These are phyloP conservation scores for Aciculosporium take DNA, from an alignment of 2,329 filamentous ascomycete species.

Conservation along the genomic window DNA sequence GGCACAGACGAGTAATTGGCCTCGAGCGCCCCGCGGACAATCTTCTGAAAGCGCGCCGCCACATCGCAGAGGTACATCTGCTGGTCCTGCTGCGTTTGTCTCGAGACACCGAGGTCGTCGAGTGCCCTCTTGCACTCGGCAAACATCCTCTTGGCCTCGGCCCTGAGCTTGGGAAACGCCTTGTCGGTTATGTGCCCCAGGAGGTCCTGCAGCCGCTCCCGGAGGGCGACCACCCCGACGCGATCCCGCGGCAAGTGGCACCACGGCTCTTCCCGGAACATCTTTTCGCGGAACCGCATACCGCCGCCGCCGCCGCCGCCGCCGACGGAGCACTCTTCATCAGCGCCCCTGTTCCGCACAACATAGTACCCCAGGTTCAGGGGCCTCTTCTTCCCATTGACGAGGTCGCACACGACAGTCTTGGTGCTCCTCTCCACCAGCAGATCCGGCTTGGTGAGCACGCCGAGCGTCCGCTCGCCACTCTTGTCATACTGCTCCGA, in stretches of 20 bases:
- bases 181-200: constrained; percentile 26
- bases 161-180: constrained; percentile 22
- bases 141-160: constrained; percentile 14
- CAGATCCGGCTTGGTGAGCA: constrained; percentile 48
- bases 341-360: constrained; percentile 32
- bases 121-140: not conserved
- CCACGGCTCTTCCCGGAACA: constrained; percentile 27
- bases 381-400: constrained; percentile 24
- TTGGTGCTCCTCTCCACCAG: constrained; percentile 26
- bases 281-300: constrained; percentile 16
- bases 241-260: constrained; percentile 9
- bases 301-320: constrained; percentile 14
- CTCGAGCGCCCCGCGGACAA: not conserved
- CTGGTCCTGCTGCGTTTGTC: not conserved
- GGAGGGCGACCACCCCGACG: constrained; percentile 23
- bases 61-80: not conserved
- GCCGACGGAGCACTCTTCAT: constrained; percentile 21
- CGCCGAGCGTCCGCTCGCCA: constrained; percentile 28
- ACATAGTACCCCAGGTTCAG: constrained; percentile 34
- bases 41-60: not conserved
- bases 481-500: constrained; percentile 24
- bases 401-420: constrained; percentile 25
- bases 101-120: not conserved
- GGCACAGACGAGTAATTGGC: not conserved
- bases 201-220: constrained; percentile 20